A percentile compares a stretch with the other conserved stretches of the same genome.
These are phyloP conservation scores for Flagelloscypha sp. DNA, from an alignment of 768 basidiomycete genomes.

Conservation along the genomic window DNA sequence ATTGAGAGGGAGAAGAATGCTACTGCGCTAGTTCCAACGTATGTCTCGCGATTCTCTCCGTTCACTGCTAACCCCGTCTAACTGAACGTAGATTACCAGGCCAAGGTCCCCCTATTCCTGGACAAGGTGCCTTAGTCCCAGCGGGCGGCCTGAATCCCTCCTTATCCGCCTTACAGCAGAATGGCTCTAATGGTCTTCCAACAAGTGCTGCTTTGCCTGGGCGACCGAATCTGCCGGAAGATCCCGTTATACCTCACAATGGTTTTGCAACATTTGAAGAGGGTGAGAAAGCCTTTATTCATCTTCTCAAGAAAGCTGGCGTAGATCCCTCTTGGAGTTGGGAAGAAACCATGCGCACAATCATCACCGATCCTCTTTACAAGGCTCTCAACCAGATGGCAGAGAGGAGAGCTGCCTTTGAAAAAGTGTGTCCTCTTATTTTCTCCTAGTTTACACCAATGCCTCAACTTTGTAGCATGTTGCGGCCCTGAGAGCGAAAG, in stretches of 20 bases:
- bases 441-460: not conserved
- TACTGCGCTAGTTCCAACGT: constrained; percentile 27
- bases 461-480: constrained; percentile 50
- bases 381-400: constrained; percentile 88
- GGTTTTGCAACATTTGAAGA: constrained; percentile 83
- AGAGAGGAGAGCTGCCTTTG: constrained; percentile 91
- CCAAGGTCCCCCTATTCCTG: too few relatives aligned
- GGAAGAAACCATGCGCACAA: constrained; percentile 97
- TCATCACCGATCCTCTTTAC: constrained; percentile 97
- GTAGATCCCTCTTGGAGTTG: constrained; percentile 93
- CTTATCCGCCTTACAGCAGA: too few relatives aligned
- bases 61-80: too few relatives aligned
- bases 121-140: constrained; percentile 24
- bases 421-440: constrained; percentile 67
- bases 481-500: constrained; percentile 65
- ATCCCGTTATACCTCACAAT: constrained; percentile 83
- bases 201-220: too few relatives aligned
- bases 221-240: constrained; percentile 75
- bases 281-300: constrained; percentile 90
- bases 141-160: constrained; percentile 24
- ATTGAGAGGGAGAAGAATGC: constrained; percentile 66
- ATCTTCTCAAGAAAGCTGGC: constrained; percentile 80
- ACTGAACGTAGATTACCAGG: too few relatives aligned
- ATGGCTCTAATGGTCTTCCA: too few relatives aligned
- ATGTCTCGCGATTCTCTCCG: constrained; percentile 8